phyloP scores from a whole-genome alignment of 345 rosid genomes.

The Excoecaria cochinchinensis region DNA sequence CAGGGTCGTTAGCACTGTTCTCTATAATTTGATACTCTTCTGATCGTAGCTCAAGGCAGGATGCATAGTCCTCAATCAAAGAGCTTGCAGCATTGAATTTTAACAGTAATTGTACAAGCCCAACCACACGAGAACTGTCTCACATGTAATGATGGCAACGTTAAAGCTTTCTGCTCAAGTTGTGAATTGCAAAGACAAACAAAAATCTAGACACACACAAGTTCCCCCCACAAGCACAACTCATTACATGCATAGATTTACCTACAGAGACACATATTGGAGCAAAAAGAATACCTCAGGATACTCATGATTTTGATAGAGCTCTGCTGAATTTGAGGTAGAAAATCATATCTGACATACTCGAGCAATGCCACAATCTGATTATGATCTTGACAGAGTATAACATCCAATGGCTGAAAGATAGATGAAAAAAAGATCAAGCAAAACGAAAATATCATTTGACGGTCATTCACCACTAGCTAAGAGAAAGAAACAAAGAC shows the following conservation, averaged over 20 bases:
- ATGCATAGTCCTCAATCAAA: slow-evolving; percentile 84
- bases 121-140: slow-evolving; percentile 85
- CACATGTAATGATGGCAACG: slow-evolving; percentile 15
- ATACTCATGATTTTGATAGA: slow-evolving; percentile 87
- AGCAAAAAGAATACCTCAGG: slow-evolving; percentile 50
- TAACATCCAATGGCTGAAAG: slow-evolving; percentile 80
- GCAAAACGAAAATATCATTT: slow-evolving; percentile 1
- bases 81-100: slow-evolving; percentile 68
- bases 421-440: slow-evolving; percentile 12
- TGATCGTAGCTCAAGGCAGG: slow-evolving; percentile 79
- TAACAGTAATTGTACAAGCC: slow-evolving; percentile 77
- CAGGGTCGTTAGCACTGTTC: slow-evolving; percentile 70
- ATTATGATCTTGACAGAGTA: slow-evolving; percentile 88
- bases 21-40: slow-evolving; percentile 74
- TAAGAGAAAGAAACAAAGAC: background rate
- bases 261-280: background rate
- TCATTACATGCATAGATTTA: background rate
- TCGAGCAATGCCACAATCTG: slow-evolving; percentile 80
- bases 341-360: slow-evolving; percentile 89
- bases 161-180: background rate
- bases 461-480: background rate
- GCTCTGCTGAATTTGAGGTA: slow-evolving; percentile 69
- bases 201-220: background rate
- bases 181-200: background rate
- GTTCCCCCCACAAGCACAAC: background rate